phyloP scores from a whole-genome alignment of 2,329 filamentous ascomycete genomes.

The Beauveria medogensis region DNA sequence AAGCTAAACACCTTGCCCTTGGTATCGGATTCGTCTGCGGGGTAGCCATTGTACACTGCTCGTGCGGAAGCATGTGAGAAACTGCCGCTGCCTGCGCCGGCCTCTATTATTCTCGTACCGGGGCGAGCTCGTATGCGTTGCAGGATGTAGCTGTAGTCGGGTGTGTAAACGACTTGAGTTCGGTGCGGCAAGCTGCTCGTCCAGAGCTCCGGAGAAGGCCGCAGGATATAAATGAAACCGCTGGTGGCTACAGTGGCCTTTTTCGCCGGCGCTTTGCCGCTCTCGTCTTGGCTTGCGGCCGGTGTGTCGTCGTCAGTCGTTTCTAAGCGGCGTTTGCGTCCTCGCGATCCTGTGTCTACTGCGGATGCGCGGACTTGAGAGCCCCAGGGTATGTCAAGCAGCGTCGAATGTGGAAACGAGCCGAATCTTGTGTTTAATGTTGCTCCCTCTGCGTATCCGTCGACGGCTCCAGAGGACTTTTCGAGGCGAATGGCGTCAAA shows the following conservation, averaged over 20 bases:
- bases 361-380: slow-evolving; percentile 83
- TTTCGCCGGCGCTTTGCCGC: slow-evolving; percentile 31
- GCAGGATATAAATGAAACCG: slow-evolving; percentile 72
- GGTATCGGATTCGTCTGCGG: slow-evolving; percentile 32
- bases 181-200: slow-evolving; percentile 71
- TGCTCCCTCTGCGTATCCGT: slow-evolving; percentile 67
- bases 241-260: slow-evolving; percentile 47
- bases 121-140: slow-evolving; percentile 68
- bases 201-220: slow-evolving; percentile 76
- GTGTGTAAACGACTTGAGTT: slow-evolving; percentile 81
- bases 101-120: slow-evolving; percentile 67
- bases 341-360: slow-evolving; percentile 86
- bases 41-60: slow-evolving; percentile 67
- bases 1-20: slow-evolving; percentile 72
- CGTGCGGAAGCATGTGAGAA: slow-evolving; percentile 74
- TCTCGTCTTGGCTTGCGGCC: slow-evolving; percentile 25
- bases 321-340: slow-evolving; percentile 55
- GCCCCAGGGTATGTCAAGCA: slow-evolving; percentile 78
- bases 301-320: slow-evolving; percentile 31
- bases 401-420: slow-evolving; percentile 73
- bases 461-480: slow-evolving; percentile 51
- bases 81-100: slow-evolving; percentile 73
- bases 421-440: slow-evolving; percentile 91
- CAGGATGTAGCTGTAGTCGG: slow-evolving; percentile 78
- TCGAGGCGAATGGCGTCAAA: slow-evolving; percentile 68